A percentile compares a stretch with the other conserved stretches of the same genome.
These are phyloP conservation scores for Mycena olivaceomarginata DNA, from an alignment of 768 basidiomycete genomes.

Conservation along the genomic window DNA sequence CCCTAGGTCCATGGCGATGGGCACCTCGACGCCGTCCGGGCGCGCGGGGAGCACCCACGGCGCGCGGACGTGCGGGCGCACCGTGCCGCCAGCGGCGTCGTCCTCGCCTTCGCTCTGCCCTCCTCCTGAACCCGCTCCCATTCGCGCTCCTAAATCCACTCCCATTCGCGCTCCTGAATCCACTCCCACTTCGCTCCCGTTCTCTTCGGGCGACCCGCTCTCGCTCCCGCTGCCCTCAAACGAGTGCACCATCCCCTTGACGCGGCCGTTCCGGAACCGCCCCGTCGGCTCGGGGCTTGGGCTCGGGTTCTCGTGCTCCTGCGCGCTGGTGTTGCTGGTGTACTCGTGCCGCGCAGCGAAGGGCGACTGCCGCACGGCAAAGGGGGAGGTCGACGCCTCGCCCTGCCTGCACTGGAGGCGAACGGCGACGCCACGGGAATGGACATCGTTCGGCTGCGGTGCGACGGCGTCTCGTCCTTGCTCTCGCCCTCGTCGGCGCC, in stretches of 20 bases:
- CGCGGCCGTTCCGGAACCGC: slow-evolving; percentile 40
- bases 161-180: not conserved
- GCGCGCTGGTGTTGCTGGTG: not conserved
- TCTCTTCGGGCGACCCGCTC: slow-evolving; percentile 36
- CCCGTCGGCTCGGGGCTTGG: not conserved
- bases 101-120: slow-evolving; percentile 5
- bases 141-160: too few species aligned
- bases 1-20: slow-evolving; percentile 5
- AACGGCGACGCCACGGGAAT: slow-evolving; percentile 17
- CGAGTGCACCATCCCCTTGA: slow-evolving; percentile 42
- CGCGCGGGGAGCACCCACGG: slow-evolving; percentile 5
- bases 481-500: not conserved
- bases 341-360: not conserved
- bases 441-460: slow-evolving; percentile 18
- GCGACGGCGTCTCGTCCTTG: slow-evolving; percentile 32
- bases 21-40: slow-evolving; percentile 14
- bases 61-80: slow-evolving; percentile 4
- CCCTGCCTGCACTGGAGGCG: too few species aligned
- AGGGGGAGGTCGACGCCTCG: not conserved
- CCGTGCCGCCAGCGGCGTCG: slow-evolving; percentile 7
- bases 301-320: not conserved
- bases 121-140: not conserved
- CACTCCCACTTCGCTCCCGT: slow-evolving; percentile 20
- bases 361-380: not conserved
- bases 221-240: slow-evolving; percentile 46